A percentile compares a stretch with the other conserved stretches of the same genome.
Conservation (phyloP, 768 basidiomycete species). For the Xerocomellus intermedius region DNA sequence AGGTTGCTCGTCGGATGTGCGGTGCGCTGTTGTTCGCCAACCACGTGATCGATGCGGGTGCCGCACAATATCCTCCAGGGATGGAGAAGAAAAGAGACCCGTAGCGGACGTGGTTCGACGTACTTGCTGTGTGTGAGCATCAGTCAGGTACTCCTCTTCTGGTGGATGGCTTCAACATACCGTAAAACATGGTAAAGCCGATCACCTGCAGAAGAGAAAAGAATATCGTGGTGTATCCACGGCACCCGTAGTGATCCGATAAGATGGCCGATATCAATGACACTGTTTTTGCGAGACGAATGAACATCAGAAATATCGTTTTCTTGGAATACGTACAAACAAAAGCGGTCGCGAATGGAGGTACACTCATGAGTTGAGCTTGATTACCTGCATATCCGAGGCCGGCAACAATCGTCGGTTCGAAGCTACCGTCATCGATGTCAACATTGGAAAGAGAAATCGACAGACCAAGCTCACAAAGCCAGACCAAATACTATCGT, state of each 20-base stretch:
- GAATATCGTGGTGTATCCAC: too few species aligned
- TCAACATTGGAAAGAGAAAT: constrained; percentile 34
- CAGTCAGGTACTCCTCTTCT: too few species aligned
- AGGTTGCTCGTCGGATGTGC: too few species aligned
- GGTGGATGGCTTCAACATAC: too few species aligned
- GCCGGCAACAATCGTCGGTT: constrained; percentile 63
- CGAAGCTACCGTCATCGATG: constrained; percentile 52
- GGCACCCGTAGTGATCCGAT: too few species aligned
- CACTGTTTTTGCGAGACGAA: too few species aligned
- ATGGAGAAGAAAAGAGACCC: constrained; percentile 57
- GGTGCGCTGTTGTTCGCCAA: too few species aligned
- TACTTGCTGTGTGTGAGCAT: constrained; percentile 6
- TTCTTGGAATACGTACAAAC: constrained; percentile 35
- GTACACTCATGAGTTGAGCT: constrained; percentile 60
- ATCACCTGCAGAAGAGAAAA: too few species aligned
- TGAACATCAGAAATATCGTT: background rate
- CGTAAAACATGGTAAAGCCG: too few species aligned
- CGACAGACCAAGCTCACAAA: constrained; percentile 24
- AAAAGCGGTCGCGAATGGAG: constrained; percentile 47
- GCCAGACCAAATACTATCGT: constrained; percentile 13
- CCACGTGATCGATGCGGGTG: too few species aligned
- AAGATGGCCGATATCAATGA: too few species aligned
- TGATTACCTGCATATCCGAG: constrained; percentile 54
- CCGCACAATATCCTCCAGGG: constrained; percentile 44
- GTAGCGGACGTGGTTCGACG: constrained; percentile 46